Conservation (phyloP, 2,329 filamentous ascomycete genomes). For the Fusarium continuum region DNA sequence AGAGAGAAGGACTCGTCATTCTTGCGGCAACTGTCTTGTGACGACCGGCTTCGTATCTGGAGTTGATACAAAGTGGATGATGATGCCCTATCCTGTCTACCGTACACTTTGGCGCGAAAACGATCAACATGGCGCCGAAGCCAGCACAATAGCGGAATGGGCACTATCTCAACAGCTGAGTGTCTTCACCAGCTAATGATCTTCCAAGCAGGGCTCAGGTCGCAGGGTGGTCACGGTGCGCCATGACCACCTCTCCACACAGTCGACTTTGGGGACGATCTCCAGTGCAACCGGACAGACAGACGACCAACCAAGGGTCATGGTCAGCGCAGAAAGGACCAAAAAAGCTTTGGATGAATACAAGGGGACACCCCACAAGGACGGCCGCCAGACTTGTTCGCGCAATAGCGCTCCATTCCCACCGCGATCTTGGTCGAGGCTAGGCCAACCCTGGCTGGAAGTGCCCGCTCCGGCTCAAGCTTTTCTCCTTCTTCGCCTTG, state of each 20-base stretch:
- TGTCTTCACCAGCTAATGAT: conserved; percentile 25
- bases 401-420: conserved; percentile 44
- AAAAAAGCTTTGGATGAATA: conserved; percentile 24
- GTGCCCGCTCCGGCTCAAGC: conserved; percentile 39
- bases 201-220: conserved; percentile 9
- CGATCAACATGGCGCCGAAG: conserved; percentile 33
- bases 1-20: background rate
- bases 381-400: conserved; percentile 45
- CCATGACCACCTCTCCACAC: conserved; percentile 41
- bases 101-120: conserved; percentile 7
- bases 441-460: conserved; percentile 38
- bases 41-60: conserved; percentile 9
- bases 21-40: conserved; percentile 2
- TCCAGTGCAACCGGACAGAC: conserved; percentile 20
- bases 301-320: conserved; percentile 34
- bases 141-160: conserved; percentile 26
- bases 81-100: conserved; percentile 11
- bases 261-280: conserved; percentile 43
- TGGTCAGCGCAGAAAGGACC: conserved; percentile 23
- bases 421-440: conserved; percentile 38
- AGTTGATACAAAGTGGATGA: conserved; percentile 11
- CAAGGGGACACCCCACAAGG: conserved; percentile 34
- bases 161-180: conserved; percentile 28
- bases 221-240: conserved; percentile 36
- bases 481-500: conserved; percentile 36